Percentiles rank a stretch among this genome's conserved stretches.
These are phyloP conservation scores for Pythium angustatum DNA, from an alignment of 352 stramenopile genomes.

Conservation along the genomic window DNA sequence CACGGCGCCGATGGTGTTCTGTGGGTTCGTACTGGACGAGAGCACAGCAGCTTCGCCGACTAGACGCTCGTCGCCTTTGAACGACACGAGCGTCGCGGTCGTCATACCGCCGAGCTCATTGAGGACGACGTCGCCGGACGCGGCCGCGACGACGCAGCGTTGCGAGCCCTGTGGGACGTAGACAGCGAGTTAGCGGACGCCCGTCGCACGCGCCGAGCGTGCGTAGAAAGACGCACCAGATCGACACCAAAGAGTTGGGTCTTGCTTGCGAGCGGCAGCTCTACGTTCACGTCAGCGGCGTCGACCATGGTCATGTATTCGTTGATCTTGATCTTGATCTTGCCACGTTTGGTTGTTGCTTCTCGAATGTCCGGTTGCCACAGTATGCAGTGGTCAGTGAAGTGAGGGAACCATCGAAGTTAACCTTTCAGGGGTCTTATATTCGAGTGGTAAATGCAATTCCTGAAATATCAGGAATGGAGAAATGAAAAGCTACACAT, in stretches of 20 bases:
- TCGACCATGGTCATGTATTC: slow-evolving; percentile 11
- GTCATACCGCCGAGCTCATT: slow-evolving; percentile 90
- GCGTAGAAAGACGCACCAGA: slow-evolving; percentile 51
- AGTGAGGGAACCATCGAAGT: not conserved
- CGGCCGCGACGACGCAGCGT: slow-evolving; percentile 73
- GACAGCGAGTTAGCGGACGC: slow-evolving; percentile 9
- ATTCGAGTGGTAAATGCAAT: not conserved
- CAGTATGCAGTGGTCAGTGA: not conserved
- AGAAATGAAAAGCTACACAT: not conserved
- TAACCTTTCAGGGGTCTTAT: not conserved
- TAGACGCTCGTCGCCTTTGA: slow-evolving; percentile 83
- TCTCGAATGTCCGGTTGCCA: slow-evolving; percentile 18
- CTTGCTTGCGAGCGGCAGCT: slow-evolving; percentile 11
- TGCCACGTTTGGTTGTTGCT: not conserved
- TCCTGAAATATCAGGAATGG: not conserved
- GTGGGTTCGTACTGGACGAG: slow-evolving; percentile 80
- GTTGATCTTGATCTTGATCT: not conserved
- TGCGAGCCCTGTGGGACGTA: slow-evolving; percentile 53
- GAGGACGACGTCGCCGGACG: slow-evolving; percentile 78
- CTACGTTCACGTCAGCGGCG: slow-evolving; percentile 21
- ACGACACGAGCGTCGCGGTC: slow-evolving; percentile 84
- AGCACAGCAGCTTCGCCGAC: slow-evolving; percentile 85
- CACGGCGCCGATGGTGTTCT: slow-evolving; percentile 76
- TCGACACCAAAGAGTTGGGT: slow-evolving; percentile 74
- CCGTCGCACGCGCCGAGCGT: slow-evolving; percentile 1